These are phyloP conservation scores for Musa schizocarpa DNA, from an alignment of 176 grass and related monocot genomes.

Conservation along the genomic window DNA sequence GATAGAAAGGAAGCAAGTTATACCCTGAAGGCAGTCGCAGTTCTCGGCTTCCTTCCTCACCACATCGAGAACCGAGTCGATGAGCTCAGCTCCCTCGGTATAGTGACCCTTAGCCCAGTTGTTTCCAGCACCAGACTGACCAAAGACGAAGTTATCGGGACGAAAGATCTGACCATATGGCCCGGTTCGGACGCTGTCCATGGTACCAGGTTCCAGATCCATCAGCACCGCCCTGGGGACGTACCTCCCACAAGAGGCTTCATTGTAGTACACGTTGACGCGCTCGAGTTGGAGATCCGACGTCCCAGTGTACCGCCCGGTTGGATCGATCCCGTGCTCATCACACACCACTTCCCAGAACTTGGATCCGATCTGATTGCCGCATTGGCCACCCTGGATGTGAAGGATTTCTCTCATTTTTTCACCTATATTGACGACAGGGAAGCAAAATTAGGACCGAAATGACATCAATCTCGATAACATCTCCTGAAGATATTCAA, in stretches of 20 bases:
- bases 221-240: background rate
- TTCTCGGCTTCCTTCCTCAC: background rate
- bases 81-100: background rate
- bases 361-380: background rate
- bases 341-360: background rate
- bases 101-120: background rate
- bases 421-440: background rate
- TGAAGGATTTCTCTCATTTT: background rate
- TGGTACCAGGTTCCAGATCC: background rate
- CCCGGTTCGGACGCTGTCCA: background rate
- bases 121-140: background rate
- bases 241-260: background rate
- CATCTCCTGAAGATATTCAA: too few relatives aligned
- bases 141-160: background rate
- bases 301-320: background rate
- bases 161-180: background rate
- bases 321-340: background rate
- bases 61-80: background rate
- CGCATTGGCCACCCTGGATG: background rate
- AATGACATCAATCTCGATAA: background rate
- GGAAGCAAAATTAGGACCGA: background rate
- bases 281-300: background rate
- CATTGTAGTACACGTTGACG: background rate
- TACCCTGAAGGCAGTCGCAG: background rate
- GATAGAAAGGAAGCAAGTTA: background rate